Percentiles rank a stretch among this genome's conserved stretches.
Evolutionary conservation across 257 asterid genomes (phyloP).

Genomic region (Solanum ossicruentum): DNA sequence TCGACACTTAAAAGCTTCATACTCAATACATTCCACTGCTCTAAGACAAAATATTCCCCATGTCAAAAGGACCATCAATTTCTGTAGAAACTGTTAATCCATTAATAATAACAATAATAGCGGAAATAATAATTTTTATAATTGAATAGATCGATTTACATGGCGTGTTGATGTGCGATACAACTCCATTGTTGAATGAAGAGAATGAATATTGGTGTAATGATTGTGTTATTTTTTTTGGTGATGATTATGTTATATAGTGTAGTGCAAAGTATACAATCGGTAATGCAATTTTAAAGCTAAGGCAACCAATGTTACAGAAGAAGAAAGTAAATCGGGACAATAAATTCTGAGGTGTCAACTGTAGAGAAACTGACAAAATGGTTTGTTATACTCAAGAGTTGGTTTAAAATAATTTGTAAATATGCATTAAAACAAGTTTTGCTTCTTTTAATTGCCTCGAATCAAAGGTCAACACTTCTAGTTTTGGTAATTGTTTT

Average conservation of each 20-base stretch:
- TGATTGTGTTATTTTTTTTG: not conserved
- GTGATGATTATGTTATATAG: not conserved
- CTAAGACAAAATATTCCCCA: constrained; percentile 23
- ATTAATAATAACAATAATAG: not conserved
- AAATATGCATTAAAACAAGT: not conserved
- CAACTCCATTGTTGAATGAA: not conserved
- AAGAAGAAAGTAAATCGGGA: not conserved
- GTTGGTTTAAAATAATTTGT: not conserved
- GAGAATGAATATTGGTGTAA: not conserved
- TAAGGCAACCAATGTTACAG: not conserved
- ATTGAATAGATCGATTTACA: not conserved
- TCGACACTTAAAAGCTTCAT: not conserved
- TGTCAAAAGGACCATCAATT: not conserved
- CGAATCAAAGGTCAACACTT: not conserved
- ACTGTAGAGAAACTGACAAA: not conserved
- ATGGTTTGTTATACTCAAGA: not conserved
- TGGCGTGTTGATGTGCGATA: not conserved
- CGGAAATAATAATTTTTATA: not conserved
- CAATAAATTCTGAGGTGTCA: not conserved
- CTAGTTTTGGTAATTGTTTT: too few relatives aligned
- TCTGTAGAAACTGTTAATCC: not conserved
- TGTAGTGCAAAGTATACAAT: not conserved
- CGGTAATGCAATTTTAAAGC: not conserved
- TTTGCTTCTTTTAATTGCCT: not conserved
- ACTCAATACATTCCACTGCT: not conserved